Evolutionary conservation across 2,329 filamentous ascomycete genomes (phyloP), one percentile per base, ranked within the genome.

Genomic region (Penicillium decumbens): DNA sequence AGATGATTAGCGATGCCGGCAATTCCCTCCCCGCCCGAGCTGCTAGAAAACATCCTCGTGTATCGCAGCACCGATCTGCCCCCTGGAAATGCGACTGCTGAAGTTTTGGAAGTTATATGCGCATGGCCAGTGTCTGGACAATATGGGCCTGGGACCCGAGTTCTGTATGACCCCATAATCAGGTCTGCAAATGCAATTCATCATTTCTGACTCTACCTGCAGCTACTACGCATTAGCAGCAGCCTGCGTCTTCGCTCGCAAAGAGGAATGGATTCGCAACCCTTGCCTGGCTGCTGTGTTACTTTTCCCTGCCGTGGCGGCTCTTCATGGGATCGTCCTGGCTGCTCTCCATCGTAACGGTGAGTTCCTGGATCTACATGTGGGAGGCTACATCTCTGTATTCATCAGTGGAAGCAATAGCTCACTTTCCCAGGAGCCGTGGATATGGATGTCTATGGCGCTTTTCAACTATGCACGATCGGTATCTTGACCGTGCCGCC

Each of bases 371-470:
- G 6, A 13, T 13, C 18, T 13, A 24, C 5, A 41, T 29, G 6
- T 15, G 2, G 2, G 1, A 6, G 12, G 13, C 13, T n/a, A 35
- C 6, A 10, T n/a, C 23, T 15, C 23, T 18, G 3, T 15, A n/a
- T 30, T 27, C 25, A 30, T 25, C 10, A 37, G 28, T 29, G 10
- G 4, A 23, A n/a, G n/a, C 33, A 24, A 6, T 18, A 25, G 33
- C 49, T 59, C 33, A 59, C 25, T 7, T 3, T 9, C 1, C 50
- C 49, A 84, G 82, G 71, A 44, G 83, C 80, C 12, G 77, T 85
- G 12, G 83, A 87, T 58, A 80, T 87, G 77, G 84, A 87, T 56
- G 72, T 87, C 3, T 87, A 79, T 49, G 84, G 84, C 1, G 82
- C 82, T 7, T 85, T 87, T 53, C 84, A 87, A 55, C 64, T 86